Conservation (phyloP, 768 basidiomycete species). For the Galerina marginata region DNA sequence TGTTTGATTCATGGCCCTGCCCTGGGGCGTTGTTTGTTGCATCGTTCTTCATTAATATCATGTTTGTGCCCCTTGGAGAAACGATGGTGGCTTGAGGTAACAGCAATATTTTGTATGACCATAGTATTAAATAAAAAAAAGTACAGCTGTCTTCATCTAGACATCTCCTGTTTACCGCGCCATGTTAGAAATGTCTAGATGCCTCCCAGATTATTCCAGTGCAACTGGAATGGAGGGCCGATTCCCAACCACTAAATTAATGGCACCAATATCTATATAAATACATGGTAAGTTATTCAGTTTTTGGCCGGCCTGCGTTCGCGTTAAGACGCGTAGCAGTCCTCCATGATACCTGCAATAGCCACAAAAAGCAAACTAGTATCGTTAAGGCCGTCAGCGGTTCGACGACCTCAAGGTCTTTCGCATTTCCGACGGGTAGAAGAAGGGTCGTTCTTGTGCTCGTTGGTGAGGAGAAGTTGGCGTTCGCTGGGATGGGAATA, state of each 20-base stretch:
- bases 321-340: constrained; percentile 18
- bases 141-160: too few species aligned
- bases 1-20: not conserved
- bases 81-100: not conserved
- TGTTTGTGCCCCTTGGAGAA: too few species aligned
- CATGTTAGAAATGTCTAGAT: too few species aligned
- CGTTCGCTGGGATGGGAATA: constrained; percentile 25
- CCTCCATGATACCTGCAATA: constrained; percentile 34
- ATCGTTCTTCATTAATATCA: not conserved
- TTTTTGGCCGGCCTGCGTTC: constrained; percentile 7
- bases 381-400: constrained; percentile 44
- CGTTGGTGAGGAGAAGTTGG: constrained; percentile 13
- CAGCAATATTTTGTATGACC: too few species aligned
- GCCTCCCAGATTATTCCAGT: too few species aligned
- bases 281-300: not conserved
- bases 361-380: constrained; percentile 43
- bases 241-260: too few species aligned
- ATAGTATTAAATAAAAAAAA: too few species aligned
- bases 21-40: not conserved
- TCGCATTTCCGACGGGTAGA: constrained; percentile 43
- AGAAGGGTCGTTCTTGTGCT: constrained; percentile 26
- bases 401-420: constrained; percentile 47
- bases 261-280: too few species aligned
- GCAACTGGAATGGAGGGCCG: too few species aligned
- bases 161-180: too few species aligned